Conservation (phyloP, 2,329 filamentous ascomycete species). For the Zasmidium cellare region DNA sequence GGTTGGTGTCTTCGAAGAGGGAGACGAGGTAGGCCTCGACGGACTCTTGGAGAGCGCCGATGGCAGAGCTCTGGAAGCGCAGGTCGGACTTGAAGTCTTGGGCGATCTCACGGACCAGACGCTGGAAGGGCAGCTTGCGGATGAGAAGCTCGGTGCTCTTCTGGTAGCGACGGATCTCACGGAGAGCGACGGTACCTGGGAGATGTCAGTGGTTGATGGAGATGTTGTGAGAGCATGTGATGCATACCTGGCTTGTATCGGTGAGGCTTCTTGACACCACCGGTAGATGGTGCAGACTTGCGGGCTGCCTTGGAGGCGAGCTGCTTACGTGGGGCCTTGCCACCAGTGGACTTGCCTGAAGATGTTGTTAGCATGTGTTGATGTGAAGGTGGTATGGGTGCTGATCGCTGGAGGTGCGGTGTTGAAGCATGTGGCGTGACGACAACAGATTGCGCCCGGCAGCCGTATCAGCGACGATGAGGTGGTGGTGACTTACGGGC, state of each 20-base stretch:
- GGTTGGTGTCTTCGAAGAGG: slow-evolving; percentile 93
- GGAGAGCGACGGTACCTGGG: slow-evolving; percentile 76
- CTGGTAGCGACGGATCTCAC: slow-evolving; percentile 90
- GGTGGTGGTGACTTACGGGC: slow-evolving; percentile 49
- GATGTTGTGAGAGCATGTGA: slow-evolving; percentile 6
- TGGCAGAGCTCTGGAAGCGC: slow-evolving; percentile 94
- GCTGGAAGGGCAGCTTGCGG: slow-evolving; percentile 75
- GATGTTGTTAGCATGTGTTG: slow-evolving; percentile 35
- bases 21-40: slow-evolving; percentile 96
- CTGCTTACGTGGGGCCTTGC: slow-evolving; percentile 84
- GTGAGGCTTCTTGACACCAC: slow-evolving; percentile 62
- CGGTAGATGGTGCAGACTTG: slow-evolving; percentile 96
- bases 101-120: slow-evolving; percentile 77
- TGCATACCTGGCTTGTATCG: slow-evolving; percentile 53
- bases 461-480: slow-evolving; percentile 24
- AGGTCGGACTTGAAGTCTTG: slow-evolving; percentile 66
- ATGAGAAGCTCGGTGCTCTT: slow-evolving; percentile 85
- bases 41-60: slow-evolving; percentile 89
- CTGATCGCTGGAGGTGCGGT: slow-evolving; percentile 16
- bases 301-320: slow-evolving; percentile 98
- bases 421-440: slow-evolving; percentile 21
- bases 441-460: slow-evolving; percentile 26
- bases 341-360: slow-evolving; percentile 71
- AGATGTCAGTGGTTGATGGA: slow-evolving; percentile 24
- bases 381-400: too few species aligned